Percentiles rank a stretch among this genome's conserved stretches.
Evolutionary conservation across 129 eudicot genomes (phyloP).

Genomic region (Centaurea solstitialis): DNA sequence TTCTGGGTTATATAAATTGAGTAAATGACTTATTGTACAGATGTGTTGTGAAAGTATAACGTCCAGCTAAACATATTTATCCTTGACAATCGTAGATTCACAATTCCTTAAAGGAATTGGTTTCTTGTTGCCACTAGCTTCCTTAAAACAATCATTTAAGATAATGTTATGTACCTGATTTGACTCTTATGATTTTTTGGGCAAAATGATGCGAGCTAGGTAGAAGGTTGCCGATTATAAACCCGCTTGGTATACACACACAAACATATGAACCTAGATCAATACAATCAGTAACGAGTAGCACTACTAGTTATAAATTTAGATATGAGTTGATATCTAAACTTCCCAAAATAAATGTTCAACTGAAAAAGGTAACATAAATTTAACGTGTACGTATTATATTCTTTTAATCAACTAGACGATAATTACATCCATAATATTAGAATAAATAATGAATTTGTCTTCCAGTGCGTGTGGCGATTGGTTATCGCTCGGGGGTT

Average conservation of each 20-base stretch:
- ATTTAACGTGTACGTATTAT: not conserved
- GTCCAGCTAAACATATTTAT: conserved; percentile 12
- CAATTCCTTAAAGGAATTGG: not conserved
- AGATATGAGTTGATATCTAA: not conserved
- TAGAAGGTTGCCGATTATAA: not conserved
- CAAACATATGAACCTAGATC: not conserved
- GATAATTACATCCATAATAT: no score
- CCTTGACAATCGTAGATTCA: not conserved
- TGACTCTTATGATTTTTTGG: not conserved
- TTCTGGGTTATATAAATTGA: not conserved
- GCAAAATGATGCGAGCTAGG: not conserved
- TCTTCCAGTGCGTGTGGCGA: no score
- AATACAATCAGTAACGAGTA: not conserved
- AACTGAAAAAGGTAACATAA: not conserved
- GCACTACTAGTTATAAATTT: not conserved
- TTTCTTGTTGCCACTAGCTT: no score
- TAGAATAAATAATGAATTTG: no score
- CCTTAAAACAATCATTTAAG: no score
- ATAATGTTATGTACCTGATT: not conserved
- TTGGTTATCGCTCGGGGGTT: no score
- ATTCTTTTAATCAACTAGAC: not conserved
- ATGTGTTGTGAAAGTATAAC: conserved; percentile 19
- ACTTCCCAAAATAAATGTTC: no score
- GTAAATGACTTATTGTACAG: conserved; percentile 15
- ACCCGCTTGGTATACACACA: not conserved